Evolutionary conservation across 2,329 filamentous ascomycete species (phyloP).

Genomic region (Pseudogymnoascus sp.): DNA sequence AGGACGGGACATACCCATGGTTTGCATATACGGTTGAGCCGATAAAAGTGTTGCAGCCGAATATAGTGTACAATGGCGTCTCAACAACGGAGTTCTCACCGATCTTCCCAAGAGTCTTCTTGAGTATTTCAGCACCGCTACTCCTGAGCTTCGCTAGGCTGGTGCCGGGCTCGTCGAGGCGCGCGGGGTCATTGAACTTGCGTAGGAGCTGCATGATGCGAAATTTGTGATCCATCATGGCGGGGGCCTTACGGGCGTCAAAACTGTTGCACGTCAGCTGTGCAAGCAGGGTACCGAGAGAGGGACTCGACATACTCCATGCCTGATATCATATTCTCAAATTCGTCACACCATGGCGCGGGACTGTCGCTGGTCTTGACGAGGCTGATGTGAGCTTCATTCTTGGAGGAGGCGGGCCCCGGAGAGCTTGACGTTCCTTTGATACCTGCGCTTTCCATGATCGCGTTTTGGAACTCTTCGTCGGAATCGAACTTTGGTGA

Average conservation of each 20-base stretch:
- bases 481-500: constrained; percentile 6
- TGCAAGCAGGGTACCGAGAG: neutral
- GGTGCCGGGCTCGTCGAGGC: constrained; percentile 12
- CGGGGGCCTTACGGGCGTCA: constrained; percentile 8
- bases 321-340: constrained; percentile 23
- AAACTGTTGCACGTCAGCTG: neutral
- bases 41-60: constrained; percentile 22
- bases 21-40: constrained; percentile 20
- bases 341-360: constrained; percentile 19
- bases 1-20: constrained; percentile 15
- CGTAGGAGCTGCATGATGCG: constrained; percentile 13
- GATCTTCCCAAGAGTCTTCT: constrained; percentile 16
- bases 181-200: constrained; percentile 19
- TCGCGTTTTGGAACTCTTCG: neutral
- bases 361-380: constrained; percentile 6
- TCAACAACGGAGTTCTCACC: constrained; percentile 19
- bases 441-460: neutral
- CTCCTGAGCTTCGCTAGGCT: constrained; percentile 18
- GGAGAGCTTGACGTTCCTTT: constrained; percentile 1
- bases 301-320: constrained; percentile 15
- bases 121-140: constrained; percentile 15
- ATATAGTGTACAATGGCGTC: constrained; percentile 19
- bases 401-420: neutral
- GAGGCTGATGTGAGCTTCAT: neutral
- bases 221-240: constrained; percentile 13